Percentiles rank a stretch among this genome's conserved stretches.
Evolutionary conservation across 441 rosid species (phyloP).

Genomic region (Jatropha multifida): DNA sequence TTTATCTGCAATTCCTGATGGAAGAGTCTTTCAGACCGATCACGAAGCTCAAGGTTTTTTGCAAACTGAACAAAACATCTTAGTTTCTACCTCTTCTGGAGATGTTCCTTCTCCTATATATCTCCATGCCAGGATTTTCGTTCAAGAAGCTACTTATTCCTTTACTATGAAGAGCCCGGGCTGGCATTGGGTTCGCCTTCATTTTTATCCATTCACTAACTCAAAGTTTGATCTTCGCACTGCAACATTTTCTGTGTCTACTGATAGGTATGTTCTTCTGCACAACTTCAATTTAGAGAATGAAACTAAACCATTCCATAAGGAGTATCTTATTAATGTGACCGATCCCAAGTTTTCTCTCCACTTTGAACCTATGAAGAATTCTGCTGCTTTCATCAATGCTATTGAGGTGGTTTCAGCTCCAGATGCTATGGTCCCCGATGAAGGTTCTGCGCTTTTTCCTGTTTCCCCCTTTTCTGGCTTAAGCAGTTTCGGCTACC

Average conservation of each 20-base stretch:
- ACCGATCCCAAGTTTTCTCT: constrained; percentile 49
- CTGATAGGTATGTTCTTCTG: constrained; percentile 60
- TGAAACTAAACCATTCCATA: constrained; percentile 35
- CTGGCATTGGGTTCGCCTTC: constrained; percentile 77
- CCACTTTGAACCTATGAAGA: constrained; percentile 54
- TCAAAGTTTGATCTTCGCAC: constrained; percentile 47
- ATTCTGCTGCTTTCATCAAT: constrained; percentile 74
- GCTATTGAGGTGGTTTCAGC: constrained; percentile 88
- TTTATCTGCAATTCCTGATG: constrained; percentile 49
- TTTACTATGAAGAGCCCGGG: constrained; percentile 58
- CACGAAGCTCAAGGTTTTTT: constrained; percentile 44
- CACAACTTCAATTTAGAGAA: constrained; percentile 49
- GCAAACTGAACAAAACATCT: constrained; percentile 51
- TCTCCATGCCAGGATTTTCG: constrained; percentile 63
- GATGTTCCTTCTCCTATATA: constrained; percentile 65
- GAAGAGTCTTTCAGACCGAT: constrained; percentile 63
- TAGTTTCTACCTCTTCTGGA: constrained; percentile 45
- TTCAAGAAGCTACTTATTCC: constrained; percentile 47
- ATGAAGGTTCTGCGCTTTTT: constrained; percentile 54
- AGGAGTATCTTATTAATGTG: constrained; percentile 60
- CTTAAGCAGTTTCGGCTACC: constrained; percentile 45
- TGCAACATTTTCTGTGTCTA: constrained; percentile 51
- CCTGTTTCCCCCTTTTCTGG: constrained; percentile 49
- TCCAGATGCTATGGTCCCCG: constrained; percentile 51
- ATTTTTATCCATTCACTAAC: constrained; percentile 54